Evolutionary conservation across 805 yeast species (phyloP).

Genomic region (Phaffomyces opuntiae): DNA sequence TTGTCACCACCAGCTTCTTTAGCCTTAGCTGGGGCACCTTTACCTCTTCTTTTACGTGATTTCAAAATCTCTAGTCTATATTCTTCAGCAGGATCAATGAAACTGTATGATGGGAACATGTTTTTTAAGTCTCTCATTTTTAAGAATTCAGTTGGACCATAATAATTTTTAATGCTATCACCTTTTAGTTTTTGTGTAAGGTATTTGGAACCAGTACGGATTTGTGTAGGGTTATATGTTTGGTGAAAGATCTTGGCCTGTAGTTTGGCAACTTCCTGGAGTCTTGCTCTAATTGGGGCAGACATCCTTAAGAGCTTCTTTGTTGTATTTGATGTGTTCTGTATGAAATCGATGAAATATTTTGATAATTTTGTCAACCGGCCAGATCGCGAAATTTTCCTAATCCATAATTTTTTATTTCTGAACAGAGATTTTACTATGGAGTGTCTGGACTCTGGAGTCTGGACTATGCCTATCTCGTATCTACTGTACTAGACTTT

Average conservation of each 20-base stretch:
- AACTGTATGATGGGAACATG: conserved; percentile 40
- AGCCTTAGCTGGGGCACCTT: conserved; percentile 80
- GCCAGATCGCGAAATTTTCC: neutral
- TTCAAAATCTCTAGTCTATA: conserved; percentile 43
- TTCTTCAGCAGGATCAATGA: conserved; percentile 62
- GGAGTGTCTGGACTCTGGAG: too few relatives aligned
- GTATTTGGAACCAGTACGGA: conserved; percentile 68
- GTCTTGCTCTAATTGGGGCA: conserved; percentile 33
- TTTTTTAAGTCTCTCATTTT: conserved; percentile 52
- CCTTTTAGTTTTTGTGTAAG: conserved; percentile 66
- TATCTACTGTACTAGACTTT: too few relatives aligned
- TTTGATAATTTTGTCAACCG: neutral
- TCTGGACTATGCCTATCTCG: neutral
- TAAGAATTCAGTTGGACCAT: conserved; percentile 68
- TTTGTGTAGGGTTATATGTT: conserved; percentile 56
- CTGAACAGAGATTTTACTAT: too few relatives aligned
- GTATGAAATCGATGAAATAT: neutral
- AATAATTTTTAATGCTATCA: conserved; percentile 59
- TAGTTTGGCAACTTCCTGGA: conserved; percentile 49
- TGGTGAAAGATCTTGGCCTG: conserved; percentile 64
- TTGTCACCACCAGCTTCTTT: conserved; percentile 35
- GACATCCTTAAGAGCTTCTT: conserved; percentile 20
- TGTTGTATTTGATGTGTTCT: too few relatives aligned
- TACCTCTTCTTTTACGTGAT: conserved; percentile 72
- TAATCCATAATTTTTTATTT: neutral